Evolutionary conservation across 108 stramenopile species (phyloP).

Genomic region (Chaetoceros tenuissimus): DNA sequence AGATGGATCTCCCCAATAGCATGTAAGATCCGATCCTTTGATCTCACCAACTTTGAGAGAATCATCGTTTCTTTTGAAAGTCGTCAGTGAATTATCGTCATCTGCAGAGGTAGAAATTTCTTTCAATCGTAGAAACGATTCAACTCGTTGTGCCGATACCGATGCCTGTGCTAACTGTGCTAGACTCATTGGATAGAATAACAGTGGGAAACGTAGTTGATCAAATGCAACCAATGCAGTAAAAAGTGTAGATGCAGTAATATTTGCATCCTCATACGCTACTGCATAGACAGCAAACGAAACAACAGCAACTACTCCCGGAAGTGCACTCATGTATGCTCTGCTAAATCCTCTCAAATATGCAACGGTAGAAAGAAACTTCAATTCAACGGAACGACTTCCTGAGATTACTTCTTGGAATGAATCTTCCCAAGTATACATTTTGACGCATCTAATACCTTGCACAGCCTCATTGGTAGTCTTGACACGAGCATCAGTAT

Average conservation of each 20-base stretch:
- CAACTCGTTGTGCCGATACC: conserved; percentile 35
- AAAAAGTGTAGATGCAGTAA: conserved; percentile 52
- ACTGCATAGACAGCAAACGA: conserved; percentile 52
- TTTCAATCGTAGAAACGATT: conserved; percentile 24
- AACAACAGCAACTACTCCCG: conserved; percentile 46
- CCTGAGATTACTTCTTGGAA: conserved; percentile 46
- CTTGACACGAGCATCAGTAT: conserved; percentile 78
- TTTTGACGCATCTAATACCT: conserved; percentile 86
- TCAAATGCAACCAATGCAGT: conserved; percentile 60
- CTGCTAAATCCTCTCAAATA: conserved; percentile 55
- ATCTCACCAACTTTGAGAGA: conserved; percentile 27
- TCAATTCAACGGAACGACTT: conserved; percentile 52
- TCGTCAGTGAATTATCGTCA: conserved; percentile 24
- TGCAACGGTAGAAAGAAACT: conserved; percentile 30
- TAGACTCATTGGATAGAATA: conserved; percentile 62
- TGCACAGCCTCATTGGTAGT: conserved; percentile 84
- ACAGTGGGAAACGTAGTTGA: conserved; percentile 56
- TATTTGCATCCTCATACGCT: conserved; percentile 18
- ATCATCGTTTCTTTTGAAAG: conserved; percentile 26
- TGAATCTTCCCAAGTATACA: conserved; percentile 86
- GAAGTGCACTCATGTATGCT: conserved; percentile 53
- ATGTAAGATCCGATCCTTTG: conserved; percentile 37
- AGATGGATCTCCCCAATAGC: conserved; percentile 58
- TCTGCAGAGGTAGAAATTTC: conserved; percentile 18
- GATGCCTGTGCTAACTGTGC: conserved; percentile 58